Evolutionary conservation across 176 grass and related monocot species (phyloP).

Genomic region (bread wheat (Triticum aestivum)): IWGSC_CS_RefSeq_v2.1 NC_057797.1:710930386-710930885

Average conservation of each 20-base stretch:
- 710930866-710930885: not conserved
- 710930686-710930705: not conserved
- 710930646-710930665: not conserved
- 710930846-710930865: not conserved
- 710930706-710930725: not conserved
- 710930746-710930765: not conserved
- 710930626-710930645: not conserved
- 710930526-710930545: not conserved
- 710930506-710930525: not conserved
- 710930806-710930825: slow-evolving; percentile 5
- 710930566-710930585: not conserved
- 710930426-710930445: not conserved
- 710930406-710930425: not conserved
- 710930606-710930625: not conserved
- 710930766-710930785: not conserved
- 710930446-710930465: not conserved
- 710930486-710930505: not conserved
- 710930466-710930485: not conserved
- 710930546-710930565: not conserved
- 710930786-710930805: not conserved
- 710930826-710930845: not conserved
- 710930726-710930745: not conserved
- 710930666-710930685: not conserved
- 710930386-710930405: not conserved
- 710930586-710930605: not conserved